Evolutionary conservation across 768 basidiomycete genomes (phyloP).

Genomic region (Omphalotus guepiniiformis): DNA sequence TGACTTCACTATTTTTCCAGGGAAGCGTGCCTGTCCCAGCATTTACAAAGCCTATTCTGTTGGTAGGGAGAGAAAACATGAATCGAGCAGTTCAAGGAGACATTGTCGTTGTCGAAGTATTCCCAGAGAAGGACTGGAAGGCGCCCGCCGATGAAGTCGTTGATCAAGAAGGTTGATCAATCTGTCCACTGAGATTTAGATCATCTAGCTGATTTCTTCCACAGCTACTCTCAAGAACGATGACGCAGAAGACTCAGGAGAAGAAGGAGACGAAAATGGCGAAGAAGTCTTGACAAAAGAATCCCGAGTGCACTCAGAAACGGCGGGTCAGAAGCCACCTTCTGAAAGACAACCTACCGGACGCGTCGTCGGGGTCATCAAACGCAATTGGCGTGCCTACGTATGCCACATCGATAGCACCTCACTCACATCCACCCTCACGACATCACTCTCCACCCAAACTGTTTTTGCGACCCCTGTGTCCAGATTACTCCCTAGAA

Average conservation of each 20-base stretch:
- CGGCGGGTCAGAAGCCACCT: slow-evolving; percentile 24
- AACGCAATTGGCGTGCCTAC: slow-evolving; percentile 95
- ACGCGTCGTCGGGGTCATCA: slow-evolving; percentile 84
- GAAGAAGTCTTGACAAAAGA: slow-evolving; percentile 35
- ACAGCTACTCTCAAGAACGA: slow-evolving; percentile 84
- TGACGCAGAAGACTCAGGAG: slow-evolving; percentile 72
- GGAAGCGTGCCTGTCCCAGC: slow-evolving; percentile 76
- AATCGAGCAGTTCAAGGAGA: slow-evolving; percentile 95
- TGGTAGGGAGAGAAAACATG: slow-evolving; percentile 90
- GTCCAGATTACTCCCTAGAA: slow-evolving; percentile 86
- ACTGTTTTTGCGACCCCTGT: slow-evolving; percentile 94
- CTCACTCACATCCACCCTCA: slow-evolving; percentile 74
- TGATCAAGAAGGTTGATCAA: slow-evolving; percentile 76
- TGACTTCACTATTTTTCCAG: slow-evolving; percentile 29
- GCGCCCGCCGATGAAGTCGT: slow-evolving; percentile 89
- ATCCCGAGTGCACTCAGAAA: slow-evolving; percentile 34
- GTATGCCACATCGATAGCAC: slow-evolving; percentile 94
- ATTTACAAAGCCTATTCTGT: slow-evolving; percentile 73
- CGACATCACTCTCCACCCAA: slow-evolving; percentile 80
- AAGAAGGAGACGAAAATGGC: slow-evolving; percentile 46
- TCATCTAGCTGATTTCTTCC: slow-evolving; percentile 5
- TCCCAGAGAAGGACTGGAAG: slow-evolving; percentile 87
- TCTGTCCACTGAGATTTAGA: slow-evolving; percentile 1
- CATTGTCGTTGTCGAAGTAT: slow-evolving; percentile 85
- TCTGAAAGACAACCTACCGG: slow-evolving; percentile 87